Base-by-base conservation (phyloP, 2,329 filamentous ascomycete genomes). In the Apiospora pterosperma region DNA sequence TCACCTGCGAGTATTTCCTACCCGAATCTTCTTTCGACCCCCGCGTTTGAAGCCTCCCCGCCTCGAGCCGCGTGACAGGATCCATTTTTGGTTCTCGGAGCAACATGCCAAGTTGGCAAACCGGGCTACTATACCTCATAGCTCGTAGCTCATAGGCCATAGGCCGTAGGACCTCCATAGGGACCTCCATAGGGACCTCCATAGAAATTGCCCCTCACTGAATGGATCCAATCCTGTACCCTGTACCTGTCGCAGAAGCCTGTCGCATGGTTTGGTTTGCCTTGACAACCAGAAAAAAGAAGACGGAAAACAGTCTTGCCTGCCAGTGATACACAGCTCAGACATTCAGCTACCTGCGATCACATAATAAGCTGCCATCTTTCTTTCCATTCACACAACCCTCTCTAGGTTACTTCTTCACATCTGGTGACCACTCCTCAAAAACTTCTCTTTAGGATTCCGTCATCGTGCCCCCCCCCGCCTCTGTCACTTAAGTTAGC, bases 41-140 rank as follows among this genome's bases (percentile, higher is more conserved):
- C 48, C 28, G 28, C 28, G 25, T 55, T 55, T 34, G 16, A 19
- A 55, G 1, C 48, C 28, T 21, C 48, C 48, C 48, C 25, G 25
- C 48, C 48, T 55, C 48, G 48, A 55, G 48, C 48, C 48, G 28
- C 48, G 48, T 55, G 48, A 55, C 48, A 55, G 48, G 44, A 11
- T 55, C 48, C 48, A 55, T 34, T 34, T 55, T 55, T 55, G 48
- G 48, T 55, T 34, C 48, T 55, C 48, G 48, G 48, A 55, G 48
- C 48, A 55, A 55, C 48, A 28, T 19, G 48, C 48, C 48, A 55
- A 55, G 48, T 55, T 55, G 48, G 48, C 48, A 55, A 55, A 55
- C 48, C 48, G 28, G 48, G 48, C 48, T 34, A 28, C 28, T n/a
- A 8, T 31, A 34, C 44, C 44, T 52, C 44, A 55, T 34, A 34